These are phyloP conservation scores for Fusarium denticulatum DNA, from an alignment of 2,329 filamentous ascomycete genomes.

Conservation along the genomic window DNA sequence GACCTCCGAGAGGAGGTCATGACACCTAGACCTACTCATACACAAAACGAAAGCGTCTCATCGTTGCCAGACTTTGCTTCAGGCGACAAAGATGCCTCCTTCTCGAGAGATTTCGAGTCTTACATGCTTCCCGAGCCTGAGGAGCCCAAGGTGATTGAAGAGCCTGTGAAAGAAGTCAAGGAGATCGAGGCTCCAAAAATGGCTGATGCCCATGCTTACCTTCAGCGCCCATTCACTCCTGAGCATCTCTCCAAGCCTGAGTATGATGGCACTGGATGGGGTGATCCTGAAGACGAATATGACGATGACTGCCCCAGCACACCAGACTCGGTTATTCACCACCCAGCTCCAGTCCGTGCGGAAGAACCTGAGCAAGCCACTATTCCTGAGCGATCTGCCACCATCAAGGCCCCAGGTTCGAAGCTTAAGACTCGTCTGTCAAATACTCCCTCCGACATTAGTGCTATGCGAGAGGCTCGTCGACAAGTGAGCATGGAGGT, in stretches of 20 bases:
- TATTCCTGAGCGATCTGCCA: slow-evolving; percentile 85
- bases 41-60: slow-evolving; percentile 32
- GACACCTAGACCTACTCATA: slow-evolving; percentile 59
- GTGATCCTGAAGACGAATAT: slow-evolving; percentile 61
- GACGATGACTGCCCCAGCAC: slow-evolving; percentile 72
- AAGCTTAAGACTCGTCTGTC: slow-evolving; percentile 91
- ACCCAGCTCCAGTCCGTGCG: slow-evolving; percentile 63
- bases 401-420: slow-evolving; percentile 87
- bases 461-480: slow-evolving; percentile 86
- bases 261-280: slow-evolving; percentile 72
- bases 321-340: slow-evolving; percentile 90
- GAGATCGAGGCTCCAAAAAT: slow-evolving; percentile 45
- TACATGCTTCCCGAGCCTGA: slow-evolving; percentile 57
- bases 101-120: slow-evolving; percentile 57
- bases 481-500: slow-evolving; percentile 84
- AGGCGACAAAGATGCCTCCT: slow-evolving; percentile 49
- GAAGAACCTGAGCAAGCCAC: slow-evolving; percentile 59
- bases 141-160: slow-evolving; percentile 47
- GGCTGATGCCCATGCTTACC: slow-evolving; percentile 49
- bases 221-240: slow-evolving; percentile 61
- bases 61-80: slow-evolving; percentile 53
- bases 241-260: slow-evolving; percentile 67
- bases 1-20: slow-evolving; percentile 57
- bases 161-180: slow-evolving; percentile 35
- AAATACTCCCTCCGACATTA: slow-evolving; percentile 83